Conservation (phyloP, 164 flowering plant genomes). For the Annona cherimola region DNA sequence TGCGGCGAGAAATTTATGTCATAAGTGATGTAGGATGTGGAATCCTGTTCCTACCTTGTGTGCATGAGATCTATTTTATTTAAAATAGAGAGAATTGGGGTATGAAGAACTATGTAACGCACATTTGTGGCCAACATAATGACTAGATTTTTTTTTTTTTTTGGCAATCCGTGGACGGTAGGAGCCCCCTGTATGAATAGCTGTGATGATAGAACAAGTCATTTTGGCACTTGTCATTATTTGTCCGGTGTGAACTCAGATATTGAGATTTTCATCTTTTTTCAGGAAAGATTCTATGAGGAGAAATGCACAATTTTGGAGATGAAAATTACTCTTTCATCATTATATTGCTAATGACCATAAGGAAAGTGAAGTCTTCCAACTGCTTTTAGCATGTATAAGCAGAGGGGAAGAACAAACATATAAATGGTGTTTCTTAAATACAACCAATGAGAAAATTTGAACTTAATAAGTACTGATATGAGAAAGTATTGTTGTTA, state of each 20-base stretch:
- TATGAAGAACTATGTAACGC: no score
- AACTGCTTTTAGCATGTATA: background rate
- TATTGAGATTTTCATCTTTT: no score
- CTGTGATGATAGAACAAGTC: no score
- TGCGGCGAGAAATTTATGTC: no score
- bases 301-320: background rate
- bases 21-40: background rate
- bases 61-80: background rate
- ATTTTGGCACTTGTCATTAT: no score
- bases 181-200: no score
- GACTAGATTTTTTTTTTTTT: no score
- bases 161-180: no score
- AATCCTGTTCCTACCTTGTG: background rate
- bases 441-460: background rate
- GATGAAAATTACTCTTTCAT: background rate
- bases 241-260: no score
- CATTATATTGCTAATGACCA: background rate
- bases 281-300: background rate
- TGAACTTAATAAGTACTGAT: background rate
- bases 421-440: background rate
- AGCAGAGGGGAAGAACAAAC: background rate
- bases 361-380: background rate
- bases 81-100: no score
- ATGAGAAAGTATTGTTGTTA: no score
- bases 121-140: no score